These are phyloP conservation scores for Trichoderma atroviride DNA, from an alignment of 2,329 filamentous ascomycete species.

Conservation along the genomic window DNA sequence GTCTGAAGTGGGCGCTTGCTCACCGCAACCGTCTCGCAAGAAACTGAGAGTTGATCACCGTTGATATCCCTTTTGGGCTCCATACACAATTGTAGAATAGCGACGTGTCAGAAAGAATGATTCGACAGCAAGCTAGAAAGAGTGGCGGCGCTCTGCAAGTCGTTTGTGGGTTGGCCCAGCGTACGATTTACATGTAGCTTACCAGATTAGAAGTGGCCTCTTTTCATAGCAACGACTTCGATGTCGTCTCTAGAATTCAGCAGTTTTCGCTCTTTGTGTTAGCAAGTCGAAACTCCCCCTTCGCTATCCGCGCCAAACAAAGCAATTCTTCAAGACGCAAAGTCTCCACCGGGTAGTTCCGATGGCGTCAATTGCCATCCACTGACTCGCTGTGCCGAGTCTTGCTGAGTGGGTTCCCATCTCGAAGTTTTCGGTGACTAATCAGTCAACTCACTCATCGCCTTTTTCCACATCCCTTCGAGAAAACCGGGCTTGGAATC, in stretches of 20 bases:
- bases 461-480: constrained; percentile 8
- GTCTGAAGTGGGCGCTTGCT: background rate
- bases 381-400: constrained; percentile 8
- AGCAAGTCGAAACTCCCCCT: background rate
- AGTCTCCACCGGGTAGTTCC: constrained; percentile 13
- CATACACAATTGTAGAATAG: background rate
- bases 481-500: constrained; percentile 10
- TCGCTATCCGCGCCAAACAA: background rate
- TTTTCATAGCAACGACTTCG: background rate
- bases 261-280: background rate
- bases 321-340: background rate
- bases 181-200: background rate
- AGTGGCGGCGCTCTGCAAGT: background rate
- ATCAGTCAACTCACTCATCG: constrained; percentile 10
- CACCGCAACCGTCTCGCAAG: background rate
- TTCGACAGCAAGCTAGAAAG: background rate
- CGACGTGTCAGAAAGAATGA: background rate
- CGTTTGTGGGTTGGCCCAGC: background rate
- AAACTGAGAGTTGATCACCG: background rate
- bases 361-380: constrained; percentile 26
- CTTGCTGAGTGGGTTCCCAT: constrained; percentile 17
- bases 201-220: background rate
- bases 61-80: background rate
- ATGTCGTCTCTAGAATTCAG: background rate
- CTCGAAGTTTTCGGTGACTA: constrained; percentile 27